Conservation (phyloP, 1,284 basidiomycete genomes). For the Apiotrichum veenhuisii region DNA sequence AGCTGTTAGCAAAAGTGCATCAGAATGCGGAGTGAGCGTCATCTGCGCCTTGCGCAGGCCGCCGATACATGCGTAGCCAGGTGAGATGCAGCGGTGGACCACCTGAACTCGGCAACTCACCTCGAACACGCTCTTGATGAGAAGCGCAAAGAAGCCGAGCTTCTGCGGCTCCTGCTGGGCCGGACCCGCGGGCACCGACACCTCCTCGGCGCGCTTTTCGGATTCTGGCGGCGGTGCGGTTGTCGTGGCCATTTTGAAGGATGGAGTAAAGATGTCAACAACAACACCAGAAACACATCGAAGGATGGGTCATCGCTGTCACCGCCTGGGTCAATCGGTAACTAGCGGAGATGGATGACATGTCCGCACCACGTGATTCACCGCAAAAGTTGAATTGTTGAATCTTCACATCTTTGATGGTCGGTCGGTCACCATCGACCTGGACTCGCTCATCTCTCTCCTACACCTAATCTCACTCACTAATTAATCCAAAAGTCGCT, state of each 20-base stretch:
- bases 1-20: background rate
- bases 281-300: background rate
- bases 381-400: conserved; percentile 13
- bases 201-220: background rate
- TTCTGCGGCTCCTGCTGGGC: conserved; percentile 3
- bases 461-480: background rate
- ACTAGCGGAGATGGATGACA: conserved; percentile 3
- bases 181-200: background rate
- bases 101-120: conserved; percentile 29
- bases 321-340: background rate
- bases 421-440: too few species aligned
- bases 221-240: conserved; percentile 15
- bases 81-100: too few species aligned
- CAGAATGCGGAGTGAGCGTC: background rate
- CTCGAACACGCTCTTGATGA: conserved; percentile 45
- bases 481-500: conserved; percentile 3
- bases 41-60: too few species aligned
- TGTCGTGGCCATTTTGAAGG: conserved; percentile 18
- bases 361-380: conserved; percentile 15
- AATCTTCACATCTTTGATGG: background rate
- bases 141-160: conserved; percentile 34
- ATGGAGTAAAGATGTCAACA: too few species aligned
- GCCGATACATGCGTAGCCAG: too few species aligned
- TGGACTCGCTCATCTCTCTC: background rate
- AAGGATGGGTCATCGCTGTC: background rate